Conservation (phyloP, 108 stramenopile genomes). For the Epipyxis sp. region DNA sequence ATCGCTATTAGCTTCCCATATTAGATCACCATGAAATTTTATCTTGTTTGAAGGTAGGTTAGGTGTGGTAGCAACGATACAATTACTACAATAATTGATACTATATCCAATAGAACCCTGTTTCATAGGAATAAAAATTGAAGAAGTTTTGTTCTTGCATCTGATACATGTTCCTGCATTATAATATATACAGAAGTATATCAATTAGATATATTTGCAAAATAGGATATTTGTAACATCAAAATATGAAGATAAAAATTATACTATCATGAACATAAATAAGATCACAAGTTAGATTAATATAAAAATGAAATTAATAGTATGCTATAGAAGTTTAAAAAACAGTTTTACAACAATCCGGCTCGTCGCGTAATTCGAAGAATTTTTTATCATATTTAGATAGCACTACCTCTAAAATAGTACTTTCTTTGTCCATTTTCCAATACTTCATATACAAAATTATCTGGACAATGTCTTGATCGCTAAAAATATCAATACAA, state of each 20-base stretch:
- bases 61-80: conserved; percentile 14
- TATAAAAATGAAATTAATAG: too few species aligned
- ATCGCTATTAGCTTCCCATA: not conserved
- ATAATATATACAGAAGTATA: not conserved
- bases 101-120: not conserved
- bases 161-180: conserved; percentile 12
- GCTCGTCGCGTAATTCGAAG: too few species aligned
- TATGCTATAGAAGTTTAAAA: too few species aligned
- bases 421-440: not conserved
- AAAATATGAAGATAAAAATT: too few species aligned
- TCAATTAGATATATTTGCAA: too few species aligned
- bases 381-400: too few species aligned
- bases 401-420: conserved; percentile 26
- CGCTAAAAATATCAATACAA: too few species aligned
- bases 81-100: conserved; percentile 20
- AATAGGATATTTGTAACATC: too few species aligned
- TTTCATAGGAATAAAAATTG: not conserved
- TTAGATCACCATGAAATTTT: not conserved
- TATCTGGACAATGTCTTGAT: not conserved
- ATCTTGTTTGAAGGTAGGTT: not conserved
- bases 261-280: too few species aligned
- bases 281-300: too few species aligned
- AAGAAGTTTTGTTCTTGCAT: not conserved
- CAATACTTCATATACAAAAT: not conserved
- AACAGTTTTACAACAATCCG: too few species aligned